Evolutionary conservation across 495 filamentous ascomycete species (phyloP).

Genomic region (Penicillium longicatenatum): DNA sequence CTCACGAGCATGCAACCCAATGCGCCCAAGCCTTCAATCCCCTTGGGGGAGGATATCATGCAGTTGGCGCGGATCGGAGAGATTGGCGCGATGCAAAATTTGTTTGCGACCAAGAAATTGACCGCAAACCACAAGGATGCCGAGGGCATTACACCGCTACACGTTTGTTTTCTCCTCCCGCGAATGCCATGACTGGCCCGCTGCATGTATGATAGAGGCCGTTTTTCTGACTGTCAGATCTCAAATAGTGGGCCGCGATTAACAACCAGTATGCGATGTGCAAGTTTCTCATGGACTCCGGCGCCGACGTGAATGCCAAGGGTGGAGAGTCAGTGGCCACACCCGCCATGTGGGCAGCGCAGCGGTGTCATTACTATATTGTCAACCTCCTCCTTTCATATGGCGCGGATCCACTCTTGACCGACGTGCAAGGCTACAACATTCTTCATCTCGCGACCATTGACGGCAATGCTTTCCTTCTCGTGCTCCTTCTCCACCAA

Average conservation of each 20-base stretch:
- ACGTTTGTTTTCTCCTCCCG: slow-evolving; percentile 59
- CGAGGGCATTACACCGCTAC: slow-evolving; percentile 91
- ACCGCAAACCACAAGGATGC: slow-evolving; percentile 80
- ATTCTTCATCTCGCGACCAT: slow-evolving; percentile 95
- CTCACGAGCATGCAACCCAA: slow-evolving; percentile 62
- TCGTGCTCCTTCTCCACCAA: slow-evolving; percentile 87
- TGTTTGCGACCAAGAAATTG: slow-evolving; percentile 80
- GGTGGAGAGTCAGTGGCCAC: slow-evolving; percentile 93
- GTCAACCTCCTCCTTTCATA: slow-evolving; percentile 79
- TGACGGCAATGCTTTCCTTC: slow-evolving; percentile 91
- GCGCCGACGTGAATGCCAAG: slow-evolving; percentile 90
- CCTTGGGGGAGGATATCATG: slow-evolving; percentile 86
- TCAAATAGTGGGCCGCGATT: slow-evolving; percentile 91
- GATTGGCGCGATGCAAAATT: slow-evolving; percentile 79
- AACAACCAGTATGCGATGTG: slow-evolving; percentile 97
- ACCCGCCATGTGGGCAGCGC: slow-evolving; percentile 94
- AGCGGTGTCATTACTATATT: slow-evolving; percentile 87
- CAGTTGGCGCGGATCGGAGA: slow-evolving; percentile 90
- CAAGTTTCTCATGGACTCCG: slow-evolving; percentile 87
- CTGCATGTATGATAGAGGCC: background rate
- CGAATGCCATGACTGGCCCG: background rate
- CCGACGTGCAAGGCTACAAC: slow-evolving; percentile 93
- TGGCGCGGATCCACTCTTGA: slow-evolving; percentile 86
- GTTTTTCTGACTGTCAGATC: slow-evolving; percentile 10
- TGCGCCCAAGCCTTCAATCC: slow-evolving; percentile 46